Base-by-base conservation (phyloP, 2,329 filamentous ascomycete species). In the Claviceps cyperi region DNA sequence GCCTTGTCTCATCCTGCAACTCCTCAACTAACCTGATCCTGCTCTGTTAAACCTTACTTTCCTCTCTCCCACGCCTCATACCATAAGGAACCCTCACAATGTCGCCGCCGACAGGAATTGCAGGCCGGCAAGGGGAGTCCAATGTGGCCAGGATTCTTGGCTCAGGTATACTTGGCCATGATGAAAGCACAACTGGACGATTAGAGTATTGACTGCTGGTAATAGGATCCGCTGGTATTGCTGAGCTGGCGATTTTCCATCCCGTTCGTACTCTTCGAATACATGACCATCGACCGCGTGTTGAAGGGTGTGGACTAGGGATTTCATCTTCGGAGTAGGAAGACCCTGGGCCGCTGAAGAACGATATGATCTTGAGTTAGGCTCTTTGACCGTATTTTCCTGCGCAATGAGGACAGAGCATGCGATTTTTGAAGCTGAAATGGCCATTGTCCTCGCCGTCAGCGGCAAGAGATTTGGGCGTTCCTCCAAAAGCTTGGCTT, bases 201-300 rank as follows among this genome's bases (percentile, higher is more conserved):
- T 9, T 14, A 37, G 17, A 9, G n/a, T 36, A 51, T 56, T 63
- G 53, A 64, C 57, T 51, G 36, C 51, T 35, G 48, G 22, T 39
- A 3, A 50, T 60, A 96, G 90, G 90, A 63, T 87, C 83, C 64
- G 89, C 90, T 64, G 90, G 90, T 74, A 91, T 96, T 67, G 84
- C 90, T 61, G 91, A 96, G 71, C 75, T 96, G 62, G 81, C 88
- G 62, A 81, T 96, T 67, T 96, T 96, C 76, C 88, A 94, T 66
- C 88, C 88, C 56, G 88, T 88, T 76, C 58, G 75, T 65, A 53
- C 50, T 50, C 49, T 50, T 52, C 52, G 19, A 45, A 43, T 11
- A 17, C 22, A 3, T 51, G 15, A n/a, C 7, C 24, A 32, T 4
- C 28, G 9, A 32, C 9, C 28, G 28, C 28, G 28, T 11, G 28